A percentile compares a stretch with the other conserved stretches of the same genome.
Evolutionary conservation across 2,329 filamentous ascomycete genomes (phyloP).

Genomic region (Diaporthe capsici): DNA sequence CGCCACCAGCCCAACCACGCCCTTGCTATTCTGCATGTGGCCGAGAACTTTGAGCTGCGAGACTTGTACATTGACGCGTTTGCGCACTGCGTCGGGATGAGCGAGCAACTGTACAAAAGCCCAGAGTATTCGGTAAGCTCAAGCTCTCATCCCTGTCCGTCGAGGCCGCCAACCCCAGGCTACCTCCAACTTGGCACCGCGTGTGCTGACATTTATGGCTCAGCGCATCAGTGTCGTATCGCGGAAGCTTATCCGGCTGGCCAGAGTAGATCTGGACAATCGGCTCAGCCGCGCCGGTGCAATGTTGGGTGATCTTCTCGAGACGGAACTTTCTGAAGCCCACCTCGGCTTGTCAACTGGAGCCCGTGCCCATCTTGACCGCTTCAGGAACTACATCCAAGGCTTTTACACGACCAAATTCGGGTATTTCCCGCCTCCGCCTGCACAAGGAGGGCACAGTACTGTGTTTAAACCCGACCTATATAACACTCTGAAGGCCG

Average conservation of each 20-base stretch:
- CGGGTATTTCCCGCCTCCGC: slow-evolving; percentile 78
- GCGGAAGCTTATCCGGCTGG: slow-evolving; percentile 74
- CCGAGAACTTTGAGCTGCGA: slow-evolving; percentile 74
- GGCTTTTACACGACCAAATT: slow-evolving; percentile 76
- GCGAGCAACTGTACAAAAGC: slow-evolving; percentile 68
- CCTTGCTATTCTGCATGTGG: slow-evolving; percentile 75
- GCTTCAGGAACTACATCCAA: slow-evolving; percentile 78
- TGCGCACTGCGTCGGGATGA: slow-evolving; percentile 85
- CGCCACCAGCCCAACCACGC: slow-evolving; percentile 77
- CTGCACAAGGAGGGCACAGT: slow-evolving; percentile 54
- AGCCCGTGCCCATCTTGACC: slow-evolving; percentile 77
- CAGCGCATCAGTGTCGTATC: slow-evolving; percentile 67
- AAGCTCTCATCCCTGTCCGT: slow-evolving; percentile 1
- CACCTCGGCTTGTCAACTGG: slow-evolving; percentile 74
- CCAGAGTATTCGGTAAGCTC: slow-evolving; percentile 72
- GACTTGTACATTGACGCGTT: slow-evolving; percentile 82
- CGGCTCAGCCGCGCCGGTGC: slow-evolving; percentile 70
- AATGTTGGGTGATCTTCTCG: slow-evolving; percentile 77
- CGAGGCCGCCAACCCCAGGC: too few relatives aligned
- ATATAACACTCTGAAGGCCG: slow-evolving; percentile 73
- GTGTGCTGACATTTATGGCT: slow-evolving; percentile 29
- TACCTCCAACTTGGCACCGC: not conserved
- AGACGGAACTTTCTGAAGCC: slow-evolving; percentile 77
- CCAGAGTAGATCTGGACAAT: slow-evolving; percentile 75
- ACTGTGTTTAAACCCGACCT: slow-evolving; percentile 69